Conservation (phyloP, 2,329 filamentous ascomycete species). For the Calonectria multiphialidica region DNA sequence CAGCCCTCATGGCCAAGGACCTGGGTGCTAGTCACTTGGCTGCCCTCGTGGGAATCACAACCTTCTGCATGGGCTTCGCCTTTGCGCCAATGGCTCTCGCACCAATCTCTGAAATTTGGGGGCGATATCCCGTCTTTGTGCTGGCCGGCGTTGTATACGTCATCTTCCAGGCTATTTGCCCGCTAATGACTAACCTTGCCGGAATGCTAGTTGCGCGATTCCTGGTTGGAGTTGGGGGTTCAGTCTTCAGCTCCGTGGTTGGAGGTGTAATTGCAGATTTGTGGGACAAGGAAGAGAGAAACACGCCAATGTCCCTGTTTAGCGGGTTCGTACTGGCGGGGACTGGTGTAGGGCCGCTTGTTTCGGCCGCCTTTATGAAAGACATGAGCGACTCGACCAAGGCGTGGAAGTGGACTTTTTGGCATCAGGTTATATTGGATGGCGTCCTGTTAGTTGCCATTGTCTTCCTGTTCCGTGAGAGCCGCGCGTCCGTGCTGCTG, state of each 20-base stretch:
- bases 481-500: constrained; percentile 82
- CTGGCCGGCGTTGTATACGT: constrained; percentile 79
- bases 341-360: constrained; percentile 82
- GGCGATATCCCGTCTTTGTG: constrained; percentile 85
- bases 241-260: constrained; percentile 87
- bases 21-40: constrained; percentile 76
- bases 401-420: constrained; percentile 91
- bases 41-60: constrained; percentile 81
- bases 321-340: constrained; percentile 83
- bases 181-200: constrained; percentile 74
- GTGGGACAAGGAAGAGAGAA: constrained; percentile 82
- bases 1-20: constrained; percentile 72
- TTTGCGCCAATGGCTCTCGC: constrained; percentile 89
- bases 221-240: constrained; percentile 81
- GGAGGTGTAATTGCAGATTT: constrained; percentile 93
- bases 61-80: constrained; percentile 85
- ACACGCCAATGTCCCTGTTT: constrained; percentile 92
- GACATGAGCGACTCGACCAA: constrained; percentile 58
- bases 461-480: constrained; percentile 82
- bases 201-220: constrained; percentile 84
- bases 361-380: constrained; percentile 77
- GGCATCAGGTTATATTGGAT: constrained; percentile 81
- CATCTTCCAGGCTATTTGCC: constrained; percentile 78
- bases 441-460: constrained; percentile 72
- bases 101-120: constrained; percentile 90